Evolutionary conservation across 176 grass and related monocot genomes (phyloP).

Genomic region (bread wheat (Triticum aestivum)): IWGSC_CS_RefSeq_v2.1 NC_057811.1:442223675-442224174

Average conservation of each 20-base stretch:
- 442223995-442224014: not conserved
- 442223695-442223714: slow-evolving; percentile 50
- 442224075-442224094: slow-evolving; percentile 61
- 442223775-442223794: not conserved
- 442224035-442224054: slow-evolving; percentile 69
- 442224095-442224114: slow-evolving; percentile 52
- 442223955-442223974: not conserved
- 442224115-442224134: not conserved
- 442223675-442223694: slow-evolving; percentile 54
- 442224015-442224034: slow-evolving; percentile 1
- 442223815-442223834: not conserved
- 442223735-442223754: slow-evolving; percentile 59
- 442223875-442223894: slow-evolving; percentile 65
- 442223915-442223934: slow-evolving; percentile 2
- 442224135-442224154: not conserved
- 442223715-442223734: slow-evolving; percentile 65
- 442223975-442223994: too few relatives aligned
- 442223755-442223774: slow-evolving; percentile 7
- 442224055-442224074: slow-evolving; percentile 77
- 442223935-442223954: not conserved
- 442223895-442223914: slow-evolving; percentile 80
- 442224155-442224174: not conserved
- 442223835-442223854: slow-evolving; percentile 44
- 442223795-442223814: not conserved
- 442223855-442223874: slow-evolving; percentile 50